A percentile compares a stretch with the other conserved stretches of the same genome.
Conservation (phyloP, 345 rosid genomes). For the Trapa incisa region DNA sequence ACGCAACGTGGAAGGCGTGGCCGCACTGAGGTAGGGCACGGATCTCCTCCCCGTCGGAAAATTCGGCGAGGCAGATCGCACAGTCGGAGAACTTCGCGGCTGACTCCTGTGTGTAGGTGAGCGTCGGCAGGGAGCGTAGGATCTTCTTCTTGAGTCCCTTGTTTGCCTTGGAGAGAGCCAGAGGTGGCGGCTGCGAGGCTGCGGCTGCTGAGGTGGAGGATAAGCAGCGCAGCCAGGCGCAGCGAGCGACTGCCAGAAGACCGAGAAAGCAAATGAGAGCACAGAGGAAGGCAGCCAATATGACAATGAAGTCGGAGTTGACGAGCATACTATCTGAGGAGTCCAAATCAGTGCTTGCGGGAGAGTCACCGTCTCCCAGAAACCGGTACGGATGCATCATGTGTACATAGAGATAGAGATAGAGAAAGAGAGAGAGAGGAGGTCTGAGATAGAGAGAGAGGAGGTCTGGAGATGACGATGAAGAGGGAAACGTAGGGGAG, state of each 20-base stretch:
- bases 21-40: slow-evolving; percentile 81
- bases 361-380: slow-evolving; percentile 31
- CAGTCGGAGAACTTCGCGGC: slow-evolving; percentile 46
- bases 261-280: slow-evolving; percentile 79
- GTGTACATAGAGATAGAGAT: slow-evolving; percentile 7
- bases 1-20: slow-evolving; percentile 73
- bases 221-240: slow-evolving; percentile 83
- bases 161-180: slow-evolving; percentile 41
- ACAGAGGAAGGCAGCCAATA: slow-evolving; percentile 83
- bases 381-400: slow-evolving; percentile 65
- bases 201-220: slow-evolving; percentile 19
- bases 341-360: slow-evolving; percentile 15
- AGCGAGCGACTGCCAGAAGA: slow-evolving; percentile 67
- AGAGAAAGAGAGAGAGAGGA: no score
- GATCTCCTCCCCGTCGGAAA: slow-evolving; percentile 60
- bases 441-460: no score
- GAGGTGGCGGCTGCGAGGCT: slow-evolving; percentile 13
- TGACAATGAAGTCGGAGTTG: slow-evolving; percentile 63
- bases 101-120: slow-evolving; percentile 41
- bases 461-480: background rate
- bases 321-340: slow-evolving; percentile 17
- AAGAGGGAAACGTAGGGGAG: background rate
- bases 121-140: slow-evolving; percentile 61
- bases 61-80: slow-evolving; percentile 68
- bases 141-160: slow-evolving; percentile 77